Percentiles rank a stretch among this genome's conserved stretches.
phyloP scores from a whole-genome alignment of 768 basidiomycete genomes.

The Cyclocybe aegerita region DNA sequence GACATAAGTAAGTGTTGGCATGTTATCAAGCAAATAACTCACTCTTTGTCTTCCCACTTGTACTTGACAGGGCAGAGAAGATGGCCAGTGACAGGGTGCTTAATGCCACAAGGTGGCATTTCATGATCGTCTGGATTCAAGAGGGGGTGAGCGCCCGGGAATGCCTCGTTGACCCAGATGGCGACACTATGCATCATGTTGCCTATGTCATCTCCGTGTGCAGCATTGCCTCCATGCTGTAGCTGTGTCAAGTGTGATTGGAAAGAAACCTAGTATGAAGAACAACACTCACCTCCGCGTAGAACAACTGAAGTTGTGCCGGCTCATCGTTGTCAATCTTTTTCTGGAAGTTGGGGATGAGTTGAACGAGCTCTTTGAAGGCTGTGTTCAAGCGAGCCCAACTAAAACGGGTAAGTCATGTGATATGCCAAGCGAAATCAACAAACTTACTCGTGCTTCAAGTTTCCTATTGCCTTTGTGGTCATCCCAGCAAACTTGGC shows the following conservation, averaged over 20 bases:
- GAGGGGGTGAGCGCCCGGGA: slow-evolving; percentile 1
- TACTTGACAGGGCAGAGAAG: slow-evolving; percentile 27
- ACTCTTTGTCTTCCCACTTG: slow-evolving; percentile 23
- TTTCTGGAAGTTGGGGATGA: slow-evolving; percentile 12
- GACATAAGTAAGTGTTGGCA: neutral
- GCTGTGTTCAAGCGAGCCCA: slow-evolving; percentile 11
- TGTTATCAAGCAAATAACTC: slow-evolving; percentile 1
- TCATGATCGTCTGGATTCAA: neutral
- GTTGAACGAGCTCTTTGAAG: slow-evolving; percentile 4
- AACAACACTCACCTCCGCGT: slow-evolving; percentile 5
- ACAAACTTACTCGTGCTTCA: slow-evolving; percentile 8
- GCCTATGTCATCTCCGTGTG: slow-evolving; percentile 20
- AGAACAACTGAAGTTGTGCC: slow-evolving; percentile 9
- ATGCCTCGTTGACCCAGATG: slow-evolving; percentile 15
- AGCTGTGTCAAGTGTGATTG: slow-evolving; percentile 11
- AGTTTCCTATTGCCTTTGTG: no score
- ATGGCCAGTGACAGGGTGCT: slow-evolving; percentile 24
- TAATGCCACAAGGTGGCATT: slow-evolving; percentile 1
- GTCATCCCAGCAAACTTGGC: slow-evolving; percentile 11
- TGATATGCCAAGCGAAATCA: slow-evolving; percentile 3
- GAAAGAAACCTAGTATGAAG: neutral
- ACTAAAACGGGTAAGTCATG: slow-evolving; percentile 5
- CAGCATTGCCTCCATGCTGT: slow-evolving; percentile 18
- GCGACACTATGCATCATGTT: slow-evolving; percentile 10
- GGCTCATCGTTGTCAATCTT: slow-evolving; percentile 5